These are phyloP conservation scores for Zancudomyces culisetae DNA, from an alignment of 371 early-diverging fungal genomes.

Conservation along the genomic window DNA sequence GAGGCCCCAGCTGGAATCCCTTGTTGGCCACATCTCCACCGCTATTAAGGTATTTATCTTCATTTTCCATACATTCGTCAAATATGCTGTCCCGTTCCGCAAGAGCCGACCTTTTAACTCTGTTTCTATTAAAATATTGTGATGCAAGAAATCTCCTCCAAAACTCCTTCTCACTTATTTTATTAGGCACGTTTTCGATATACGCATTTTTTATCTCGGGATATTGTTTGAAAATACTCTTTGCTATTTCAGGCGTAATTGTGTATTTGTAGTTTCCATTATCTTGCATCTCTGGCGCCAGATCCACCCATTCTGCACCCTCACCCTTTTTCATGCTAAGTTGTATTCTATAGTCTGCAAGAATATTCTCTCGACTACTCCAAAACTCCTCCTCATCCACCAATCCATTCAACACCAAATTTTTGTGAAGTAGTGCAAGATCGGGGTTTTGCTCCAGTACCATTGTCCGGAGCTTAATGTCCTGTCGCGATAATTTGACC, in stretches of 20 bases:
- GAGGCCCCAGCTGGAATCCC: constrained; percentile 32
- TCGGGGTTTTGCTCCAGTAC: constrained; percentile 46
- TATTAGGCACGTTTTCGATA: constrained; percentile 65
- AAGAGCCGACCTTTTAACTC: constrained; percentile 36
- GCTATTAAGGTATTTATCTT: constrained; percentile 35
- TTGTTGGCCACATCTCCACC: constrained; percentile 20
- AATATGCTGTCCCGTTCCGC: constrained; percentile 63
- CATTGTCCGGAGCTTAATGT: constrained; percentile 35
- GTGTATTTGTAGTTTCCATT: constrained; percentile 69
- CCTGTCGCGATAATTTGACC: constrained; percentile 6
- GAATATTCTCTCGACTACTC: constrained; percentile 33
- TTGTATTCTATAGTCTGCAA: constrained; percentile 46
- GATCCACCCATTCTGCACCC: constrained; percentile 57
- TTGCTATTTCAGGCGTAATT: constrained; percentile 71
- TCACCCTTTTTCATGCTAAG: constrained; percentile 64
- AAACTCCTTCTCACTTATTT: constrained; percentile 58
- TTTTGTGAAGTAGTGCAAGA: constrained; percentile 48
- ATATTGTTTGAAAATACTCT: constrained; percentile 73
- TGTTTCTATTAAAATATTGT: constrained; percentile 66
- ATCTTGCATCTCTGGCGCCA: constrained; percentile 48
- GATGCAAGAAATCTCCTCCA: constrained; percentile 77
- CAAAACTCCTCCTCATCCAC: constrained; percentile 84
- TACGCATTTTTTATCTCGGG: constrained; percentile 77
- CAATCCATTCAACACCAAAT: constrained; percentile 52
- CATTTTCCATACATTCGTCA: constrained; percentile 57